Evolutionary conservation across 805 yeast species (phyloP), one percentile per base, ranked within the genome.

Genomic region (Ogataea ramenticola): DNA sequence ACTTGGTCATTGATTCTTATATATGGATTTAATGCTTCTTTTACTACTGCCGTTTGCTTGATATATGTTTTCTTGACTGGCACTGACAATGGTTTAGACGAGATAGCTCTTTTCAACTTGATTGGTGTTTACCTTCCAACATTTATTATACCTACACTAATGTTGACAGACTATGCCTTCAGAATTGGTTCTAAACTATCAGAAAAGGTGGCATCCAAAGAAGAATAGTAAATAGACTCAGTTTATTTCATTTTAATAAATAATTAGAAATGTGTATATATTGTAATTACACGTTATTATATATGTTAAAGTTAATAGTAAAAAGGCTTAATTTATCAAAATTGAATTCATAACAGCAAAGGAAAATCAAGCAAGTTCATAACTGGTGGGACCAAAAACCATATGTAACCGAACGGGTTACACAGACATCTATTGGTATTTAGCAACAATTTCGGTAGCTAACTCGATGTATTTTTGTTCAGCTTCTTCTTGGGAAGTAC

Each of bases 401-500:
- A n/a, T n/a, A n/a, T n/a, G n/a, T 22, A n/a, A 16, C 6, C 16
- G 17, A 12, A 6, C 6, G 4, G 8, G n/a, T 16, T 32, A 32
- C 4, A 12, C 6, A 5, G 12, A 34, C 3, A 19, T 30, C 46
- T 54, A 52, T 42, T 67, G 62, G 62, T 77, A 75, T 57, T 75
- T 75, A 43, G 71, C 76, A 47, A 76, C 65, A 68, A 86, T 71
- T 60, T 75, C 76, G 53, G 78, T 79, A 43, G 79, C 91, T 37
- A 84, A 68, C 10, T 63, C 82, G 58, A 85, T 85, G 71, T 85
- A 79, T 66, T 88, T 74, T 55, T 74, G 51, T 74, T 91, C 98
- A 48, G 99, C 99, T 31, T 88, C 97, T 55, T 79, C 95, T 67
- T 85, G 86, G 35, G 88, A 67, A 48, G 77, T 77, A 46, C 99